These are phyloP conservation scores for Limonomyces culmigenus DNA, from an alignment of 1,284 basidiomycete genomes.

Conservation along the genomic window DNA sequence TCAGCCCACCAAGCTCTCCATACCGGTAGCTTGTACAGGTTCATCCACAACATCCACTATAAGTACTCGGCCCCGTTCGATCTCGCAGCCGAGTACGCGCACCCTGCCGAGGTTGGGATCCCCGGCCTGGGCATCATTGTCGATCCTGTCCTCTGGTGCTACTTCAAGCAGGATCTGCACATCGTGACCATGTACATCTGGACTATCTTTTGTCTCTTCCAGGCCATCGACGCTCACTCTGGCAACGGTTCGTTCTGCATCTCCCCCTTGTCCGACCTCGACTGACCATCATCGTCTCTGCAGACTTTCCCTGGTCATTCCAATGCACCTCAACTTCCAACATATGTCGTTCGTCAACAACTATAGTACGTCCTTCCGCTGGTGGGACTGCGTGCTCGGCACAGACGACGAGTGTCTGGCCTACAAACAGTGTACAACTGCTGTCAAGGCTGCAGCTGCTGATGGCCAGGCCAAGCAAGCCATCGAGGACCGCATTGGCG, in stretches of 20 bases:
- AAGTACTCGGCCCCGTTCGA: conserved; percentile 96
- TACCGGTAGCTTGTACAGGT: conserved; percentile 83
- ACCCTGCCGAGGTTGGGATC: conserved; percentile 88
- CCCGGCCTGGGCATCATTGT: conserved; percentile 76
- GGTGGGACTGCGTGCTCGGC: conserved; percentile 78
- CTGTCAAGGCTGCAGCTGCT: conserved; percentile 28
- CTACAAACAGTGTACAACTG: conserved; percentile 45
- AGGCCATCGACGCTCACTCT: conserved; percentile 93
- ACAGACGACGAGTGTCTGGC: conserved; percentile 75
- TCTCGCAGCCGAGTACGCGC: conserved; percentile 93
- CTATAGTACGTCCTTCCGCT: conserved; percentile 87
- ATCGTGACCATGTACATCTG: conserved; percentile 89
- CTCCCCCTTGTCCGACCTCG: background rate
- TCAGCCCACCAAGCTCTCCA: conserved; percentile 82
- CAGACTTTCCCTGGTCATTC: conserved; percentile 94
- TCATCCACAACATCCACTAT: conserved; percentile 97
- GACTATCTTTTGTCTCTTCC: conserved; percentile 89
- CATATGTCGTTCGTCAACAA: conserved; percentile 87
- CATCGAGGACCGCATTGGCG: conserved; percentile 41
- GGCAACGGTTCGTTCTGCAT: conserved; percentile 61
- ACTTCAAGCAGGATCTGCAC: conserved; percentile 58
- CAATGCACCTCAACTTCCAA: conserved; percentile 93
- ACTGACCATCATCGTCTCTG: background rate
- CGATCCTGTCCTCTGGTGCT: conserved; percentile 79
- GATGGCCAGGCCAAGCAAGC: conserved; percentile 34